Conservation (phyloP, 1,284 basidiomycete genomes). For the Retiboletus fuscus region DNA sequence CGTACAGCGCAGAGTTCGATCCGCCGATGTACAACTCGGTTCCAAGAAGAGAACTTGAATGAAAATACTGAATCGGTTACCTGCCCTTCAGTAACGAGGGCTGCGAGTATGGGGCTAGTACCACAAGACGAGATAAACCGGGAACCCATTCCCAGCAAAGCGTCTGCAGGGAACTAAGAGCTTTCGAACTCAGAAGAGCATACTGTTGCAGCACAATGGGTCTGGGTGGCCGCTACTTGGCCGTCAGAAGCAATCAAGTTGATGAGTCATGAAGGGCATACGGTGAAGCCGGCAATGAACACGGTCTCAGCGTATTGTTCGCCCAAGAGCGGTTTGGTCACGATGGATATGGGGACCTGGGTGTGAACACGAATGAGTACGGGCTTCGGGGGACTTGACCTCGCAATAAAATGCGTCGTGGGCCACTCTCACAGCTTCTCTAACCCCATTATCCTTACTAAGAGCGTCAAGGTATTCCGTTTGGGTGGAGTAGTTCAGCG, state of each 20-base stretch:
- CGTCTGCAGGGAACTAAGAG: conserved; percentile 43
- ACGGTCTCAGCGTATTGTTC: conserved; percentile 65
- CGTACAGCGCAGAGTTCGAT: too few relatives aligned
- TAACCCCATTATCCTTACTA: too few relatives aligned
- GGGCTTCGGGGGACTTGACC: too few relatives aligned
- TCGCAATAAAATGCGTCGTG: too few relatives aligned
- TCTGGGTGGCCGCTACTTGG: conserved; percentile 41
- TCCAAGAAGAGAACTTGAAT: too few relatives aligned
- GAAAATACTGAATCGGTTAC: conserved; percentile 18
- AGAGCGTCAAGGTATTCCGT: too few relatives aligned
- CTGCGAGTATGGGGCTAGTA: conserved; percentile 41
- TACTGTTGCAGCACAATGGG: conserved; percentile 45
- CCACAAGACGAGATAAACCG: conserved; percentile 36
- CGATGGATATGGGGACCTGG: too few relatives aligned
- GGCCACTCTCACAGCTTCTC: too few relatives aligned
- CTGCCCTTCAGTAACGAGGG: conserved; percentile 39
- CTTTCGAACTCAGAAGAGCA: conserved; percentile 39
- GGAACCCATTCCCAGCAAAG: conserved; percentile 50
- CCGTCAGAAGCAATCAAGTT: conserved; percentile 7
- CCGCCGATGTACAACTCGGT: too few relatives aligned
- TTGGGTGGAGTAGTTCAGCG: too few relatives aligned
- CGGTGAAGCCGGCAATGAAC: conserved; percentile 44
- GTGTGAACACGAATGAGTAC: too few relatives aligned
- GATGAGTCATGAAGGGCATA: conserved; percentile 25
- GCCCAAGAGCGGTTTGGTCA: conserved; percentile 47